These are phyloP conservation scores for Neoascochyta sp. DNA, from an alignment of 2,329 filamentous ascomycete genomes.

Conservation along the genomic window DNA sequence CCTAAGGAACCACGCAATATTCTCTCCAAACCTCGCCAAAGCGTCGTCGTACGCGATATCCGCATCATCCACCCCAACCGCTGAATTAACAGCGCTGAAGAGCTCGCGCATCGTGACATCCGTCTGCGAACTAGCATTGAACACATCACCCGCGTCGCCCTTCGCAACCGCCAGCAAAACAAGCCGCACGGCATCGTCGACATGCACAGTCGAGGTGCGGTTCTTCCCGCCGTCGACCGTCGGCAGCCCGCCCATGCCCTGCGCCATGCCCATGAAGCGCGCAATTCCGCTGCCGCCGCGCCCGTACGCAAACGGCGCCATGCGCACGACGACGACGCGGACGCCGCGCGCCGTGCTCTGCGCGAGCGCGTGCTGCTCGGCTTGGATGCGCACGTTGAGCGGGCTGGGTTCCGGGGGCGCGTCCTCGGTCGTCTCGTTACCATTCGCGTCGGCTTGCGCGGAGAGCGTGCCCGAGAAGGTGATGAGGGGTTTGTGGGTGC, in stretches of 20 bases:
- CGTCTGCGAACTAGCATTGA: slow-evolving; percentile 34
- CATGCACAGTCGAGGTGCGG: slow-evolving; percentile 39
- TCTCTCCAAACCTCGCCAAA: slow-evolving; percentile 20
- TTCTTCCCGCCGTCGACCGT: slow-evolving; percentile 20
- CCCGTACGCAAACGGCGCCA: slow-evolving; percentile 48
- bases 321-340: slow-evolving; percentile 35
- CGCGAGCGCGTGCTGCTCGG: slow-evolving; percentile 31
- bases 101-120: slow-evolving; percentile 34
- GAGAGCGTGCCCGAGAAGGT: slow-evolving; percentile 34
- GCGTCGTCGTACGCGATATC: slow-evolving; percentile 25
- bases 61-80: slow-evolving; percentile 16
- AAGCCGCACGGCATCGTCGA: slow-evolving; percentile 44
- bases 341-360: not conserved
- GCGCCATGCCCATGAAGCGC: slow-evolving; percentile 32
- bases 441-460: slow-evolving; percentile 20
- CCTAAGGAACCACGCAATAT: slow-evolving; percentile 36
- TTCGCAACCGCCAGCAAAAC: slow-evolving; percentile 41
- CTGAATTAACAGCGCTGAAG: slow-evolving; percentile 23
- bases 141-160: slow-evolving; percentile 34
- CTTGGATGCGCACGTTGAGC: slow-evolving; percentile 1
- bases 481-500: slow-evolving; percentile 39
- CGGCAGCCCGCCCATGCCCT: slow-evolving; percentile 21
- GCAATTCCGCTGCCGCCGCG: slow-evolving; percentile 37
- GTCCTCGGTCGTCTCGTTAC: slow-evolving; percentile 29
- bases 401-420: slow-evolving; percentile 10